Evolutionary conservation across 2,329 filamentous ascomycete genomes (phyloP), one percentile per base, ranked within the genome.

Genomic region (Tolypocladium capitatum): DNA sequence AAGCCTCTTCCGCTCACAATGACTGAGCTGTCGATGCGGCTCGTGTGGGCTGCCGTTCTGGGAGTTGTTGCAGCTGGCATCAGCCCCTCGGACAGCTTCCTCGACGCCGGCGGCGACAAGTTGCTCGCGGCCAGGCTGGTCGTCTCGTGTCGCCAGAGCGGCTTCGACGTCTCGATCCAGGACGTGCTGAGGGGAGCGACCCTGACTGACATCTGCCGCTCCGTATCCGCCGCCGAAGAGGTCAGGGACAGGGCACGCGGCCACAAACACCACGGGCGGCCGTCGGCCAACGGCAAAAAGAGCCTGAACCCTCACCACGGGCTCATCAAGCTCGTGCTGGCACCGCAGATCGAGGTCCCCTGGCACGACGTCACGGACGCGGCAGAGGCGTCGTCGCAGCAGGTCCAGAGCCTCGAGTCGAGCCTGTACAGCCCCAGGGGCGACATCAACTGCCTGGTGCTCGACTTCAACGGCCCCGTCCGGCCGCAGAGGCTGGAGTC

Each of bases 1-100:
- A 74, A 72, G 45, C 70, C 72, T 0, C 59, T 75, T 1, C 73
- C 73, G 0, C 48, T 75, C 31, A 75, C 73, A 0, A 60, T 67
- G 5, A 63, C 65, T 1, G 74, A 76, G 54, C 68, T 72, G 51
- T 58, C 59, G 7, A 71, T 77, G 67, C 63, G 72, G 9, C 55
- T 58, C 3, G 62, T 76, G 48, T 76, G 74, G 73, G 68, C 73
- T 0, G 54, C 59, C 1, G 65, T 73, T 0, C 60, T 77, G 0
- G 59, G 58, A 0, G 51, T 70, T 0, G 60, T 68, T 1, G 62
- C 66, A n/a, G 55, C 56, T 1, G 59, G 60, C 3, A 72, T 78
- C 30, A 65, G 61, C 1, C 60, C 67, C 0, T 60, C 63, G 0
- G 69, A 72, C 36, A 68, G 63, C 9, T 77, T 77, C 51, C 55